Evolutionary conservation across 2,329 filamentous ascomycete species (phyloP).

Genomic region (Alternaria viburni): DNA sequence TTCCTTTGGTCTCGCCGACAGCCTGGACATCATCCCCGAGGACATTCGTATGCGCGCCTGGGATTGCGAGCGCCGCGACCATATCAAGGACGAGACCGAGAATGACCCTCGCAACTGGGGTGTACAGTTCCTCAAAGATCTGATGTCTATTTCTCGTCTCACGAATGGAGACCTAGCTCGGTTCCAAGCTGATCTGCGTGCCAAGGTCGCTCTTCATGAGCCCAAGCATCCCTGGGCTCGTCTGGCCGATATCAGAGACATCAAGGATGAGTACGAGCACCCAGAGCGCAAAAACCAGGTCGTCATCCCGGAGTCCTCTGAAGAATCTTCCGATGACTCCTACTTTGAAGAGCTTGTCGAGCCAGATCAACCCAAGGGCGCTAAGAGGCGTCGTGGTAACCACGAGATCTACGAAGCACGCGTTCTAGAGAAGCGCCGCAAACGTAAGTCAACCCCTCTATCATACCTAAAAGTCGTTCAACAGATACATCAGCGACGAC

Average conservation of each 20-base stretch:
- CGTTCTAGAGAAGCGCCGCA: slow-evolving; percentile 31
- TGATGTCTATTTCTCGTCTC: slow-evolving; percentile 40
- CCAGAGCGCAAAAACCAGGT: slow-evolving; percentile 20
- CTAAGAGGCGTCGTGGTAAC: slow-evolving; percentile 23
- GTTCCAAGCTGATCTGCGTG: slow-evolving; percentile 36
- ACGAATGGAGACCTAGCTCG: slow-evolving; percentile 30
- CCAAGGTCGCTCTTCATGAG: slow-evolving; percentile 32
- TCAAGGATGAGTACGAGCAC: slow-evolving; percentile 40
- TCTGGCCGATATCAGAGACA: slow-evolving; percentile 38
- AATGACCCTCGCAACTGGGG: slow-evolving; percentile 47
- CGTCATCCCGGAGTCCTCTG: slow-evolving; percentile 16
- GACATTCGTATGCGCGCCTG: slow-evolving; percentile 48
- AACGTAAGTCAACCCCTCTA: slow-evolving; percentile 21
- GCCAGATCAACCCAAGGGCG: slow-evolving; percentile 26
- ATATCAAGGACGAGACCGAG: slow-evolving; percentile 42
- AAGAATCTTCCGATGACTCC: slow-evolving; percentile 33
- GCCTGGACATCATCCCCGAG: slow-evolving; percentile 37
- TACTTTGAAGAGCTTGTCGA: slow-evolving; percentile 41
- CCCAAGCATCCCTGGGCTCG: slow-evolving; percentile 41
- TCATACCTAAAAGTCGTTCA: background rate
- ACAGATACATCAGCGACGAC: background rate
- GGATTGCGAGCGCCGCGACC: slow-evolving; percentile 44
- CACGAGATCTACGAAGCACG: slow-evolving; percentile 41
- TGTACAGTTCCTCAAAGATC: slow-evolving; percentile 45
- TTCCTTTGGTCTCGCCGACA: slow-evolving; percentile 29